A percentile compares a stretch with the other conserved stretches of the same genome.
These are phyloP conservation scores for Dendrobium chrysotoxum DNA, from an alignment of 106 monocot genomes.

Conservation along the genomic window DNA sequence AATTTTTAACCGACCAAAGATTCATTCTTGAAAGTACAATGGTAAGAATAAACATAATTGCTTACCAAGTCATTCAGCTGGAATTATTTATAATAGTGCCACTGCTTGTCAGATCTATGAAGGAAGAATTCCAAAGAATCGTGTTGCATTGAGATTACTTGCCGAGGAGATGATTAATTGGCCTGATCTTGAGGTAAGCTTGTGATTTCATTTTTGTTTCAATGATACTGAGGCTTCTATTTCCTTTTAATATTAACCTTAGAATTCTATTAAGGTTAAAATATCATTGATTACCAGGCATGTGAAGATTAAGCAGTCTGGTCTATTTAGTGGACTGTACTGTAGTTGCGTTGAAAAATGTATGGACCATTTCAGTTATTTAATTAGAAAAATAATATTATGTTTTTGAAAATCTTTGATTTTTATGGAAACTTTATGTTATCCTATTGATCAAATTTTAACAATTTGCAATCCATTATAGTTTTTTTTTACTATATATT, in stretches of 20 bases:
- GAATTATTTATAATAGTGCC: not conserved
- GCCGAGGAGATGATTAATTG: slow-evolving; percentile 86
- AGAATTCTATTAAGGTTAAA: not conserved
- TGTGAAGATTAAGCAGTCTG: not conserved
- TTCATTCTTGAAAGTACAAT: not conserved
- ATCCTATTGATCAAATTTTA: not conserved
- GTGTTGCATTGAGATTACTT: slow-evolving; percentile 60
- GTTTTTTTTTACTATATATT: not conserved
- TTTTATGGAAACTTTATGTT: not conserved
- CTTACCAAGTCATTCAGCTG: not conserved
- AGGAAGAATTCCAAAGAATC: slow-evolving; percentile 72
- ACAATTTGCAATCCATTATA: not conserved
- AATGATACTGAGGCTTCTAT: not conserved
- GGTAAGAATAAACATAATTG: not conserved
- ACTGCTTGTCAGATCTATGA: slow-evolving; percentile 50
- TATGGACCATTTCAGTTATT: not conserved
- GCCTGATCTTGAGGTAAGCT: slow-evolving; percentile 87
- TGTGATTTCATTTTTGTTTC: not conserved
- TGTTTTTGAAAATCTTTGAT: not conserved
- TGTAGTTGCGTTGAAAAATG: not conserved
- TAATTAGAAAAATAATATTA: slow-evolving; percentile 1
- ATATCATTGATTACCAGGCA: not conserved
- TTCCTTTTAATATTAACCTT: not conserved
- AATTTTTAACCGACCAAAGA: not conserved
- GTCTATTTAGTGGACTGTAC: not conserved